Percentiles rank a stretch among this genome's conserved stretches.
Evolutionary conservation across 495 filamentous ascomycete species (phyloP).

Genomic region (Trichocladium uniseriatum): DNA sequence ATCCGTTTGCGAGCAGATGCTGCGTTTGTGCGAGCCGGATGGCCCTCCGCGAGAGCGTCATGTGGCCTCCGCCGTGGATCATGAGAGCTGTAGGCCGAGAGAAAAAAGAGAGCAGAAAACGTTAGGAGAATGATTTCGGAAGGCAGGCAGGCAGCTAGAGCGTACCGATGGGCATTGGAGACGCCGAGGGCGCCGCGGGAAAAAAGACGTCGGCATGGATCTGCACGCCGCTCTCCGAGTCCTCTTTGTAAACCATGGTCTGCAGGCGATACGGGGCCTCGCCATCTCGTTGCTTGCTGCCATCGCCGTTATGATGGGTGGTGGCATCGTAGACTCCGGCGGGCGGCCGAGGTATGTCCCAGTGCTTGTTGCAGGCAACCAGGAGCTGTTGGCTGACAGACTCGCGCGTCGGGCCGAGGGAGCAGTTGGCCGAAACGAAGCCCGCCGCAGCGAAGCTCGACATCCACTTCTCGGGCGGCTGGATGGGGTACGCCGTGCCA

Average conservation of each 20-base stretch:
- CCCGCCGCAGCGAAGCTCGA: slow-evolving; percentile 40
- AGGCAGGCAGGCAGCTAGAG: too few species aligned
- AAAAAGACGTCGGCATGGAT: too few species aligned
- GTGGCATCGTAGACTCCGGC: too few species aligned
- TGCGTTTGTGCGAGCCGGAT: slow-evolving; percentile 35
- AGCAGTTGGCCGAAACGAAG: slow-evolving; percentile 39
- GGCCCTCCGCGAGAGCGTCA: slow-evolving; percentile 39
- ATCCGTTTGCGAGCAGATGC: slow-evolving; percentile 30
- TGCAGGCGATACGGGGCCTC: too few species aligned
- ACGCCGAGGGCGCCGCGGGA: too few species aligned
- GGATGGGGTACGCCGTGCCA: slow-evolving; percentile 36
- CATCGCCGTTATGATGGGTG: too few species aligned
- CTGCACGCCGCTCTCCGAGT: too few species aligned
- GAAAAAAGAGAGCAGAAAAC: too few species aligned
- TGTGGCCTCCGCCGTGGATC: slow-evolving; percentile 49
- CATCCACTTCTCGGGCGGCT: slow-evolving; percentile 13
- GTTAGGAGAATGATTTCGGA: too few species aligned
- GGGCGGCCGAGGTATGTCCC: not conserved
- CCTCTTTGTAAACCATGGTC: too few species aligned
- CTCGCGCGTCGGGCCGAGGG: slow-evolving; percentile 30
- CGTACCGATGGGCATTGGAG: too few species aligned
- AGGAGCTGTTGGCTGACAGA: slow-evolving; percentile 9
- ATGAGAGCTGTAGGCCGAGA: slow-evolving; percentile 36
- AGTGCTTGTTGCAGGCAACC: not conserved
- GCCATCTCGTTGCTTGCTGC: too few species aligned